These are phyloP conservation scores for Phaseolus lunatus DNA, from an alignment of 306 rosid genomes.

Conservation along the genomic window DNA sequence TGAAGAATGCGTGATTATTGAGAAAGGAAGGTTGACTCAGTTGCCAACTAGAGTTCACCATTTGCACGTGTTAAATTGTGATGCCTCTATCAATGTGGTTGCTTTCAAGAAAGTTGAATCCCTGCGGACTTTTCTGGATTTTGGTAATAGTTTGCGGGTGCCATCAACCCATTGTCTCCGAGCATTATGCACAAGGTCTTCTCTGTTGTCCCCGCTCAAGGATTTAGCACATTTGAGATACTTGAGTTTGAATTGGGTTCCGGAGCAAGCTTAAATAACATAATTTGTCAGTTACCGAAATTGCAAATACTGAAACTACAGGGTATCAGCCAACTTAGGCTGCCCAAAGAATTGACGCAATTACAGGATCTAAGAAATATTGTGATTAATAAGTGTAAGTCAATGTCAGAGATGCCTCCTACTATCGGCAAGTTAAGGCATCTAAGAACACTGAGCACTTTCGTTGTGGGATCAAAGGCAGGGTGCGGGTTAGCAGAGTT, in stretches of 20 bases:
- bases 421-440: not conserved
- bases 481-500: conserved; percentile 27
- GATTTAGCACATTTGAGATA: conserved; percentile 20
- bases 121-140: not conserved
- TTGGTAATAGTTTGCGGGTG: not conserved
- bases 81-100: no score
- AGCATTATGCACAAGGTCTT: not conserved
- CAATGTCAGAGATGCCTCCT: not conserved
- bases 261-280: no score
- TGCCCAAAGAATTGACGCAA: not conserved
- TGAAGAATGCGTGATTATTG: not conserved
- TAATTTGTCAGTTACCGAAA: not conserved
- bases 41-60: conserved; percentile 22
- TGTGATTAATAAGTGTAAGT: not conserved
- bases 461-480: conserved; percentile 4
- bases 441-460: conserved; percentile 1
- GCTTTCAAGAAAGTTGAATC: conserved; percentile 36
- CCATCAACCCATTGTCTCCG: not conserved
- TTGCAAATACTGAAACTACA: conserved; percentile 6
- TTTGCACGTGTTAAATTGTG: not conserved
- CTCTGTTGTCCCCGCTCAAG: not conserved
- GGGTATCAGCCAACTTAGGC: fast-evolving
- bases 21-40: not conserved
- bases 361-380: conserved; percentile 24
- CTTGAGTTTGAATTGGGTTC: not conserved